phyloP scores from a whole-genome alignment of 805 yeast genomes.

The Schizosaccharomyces pombe region DNA sequence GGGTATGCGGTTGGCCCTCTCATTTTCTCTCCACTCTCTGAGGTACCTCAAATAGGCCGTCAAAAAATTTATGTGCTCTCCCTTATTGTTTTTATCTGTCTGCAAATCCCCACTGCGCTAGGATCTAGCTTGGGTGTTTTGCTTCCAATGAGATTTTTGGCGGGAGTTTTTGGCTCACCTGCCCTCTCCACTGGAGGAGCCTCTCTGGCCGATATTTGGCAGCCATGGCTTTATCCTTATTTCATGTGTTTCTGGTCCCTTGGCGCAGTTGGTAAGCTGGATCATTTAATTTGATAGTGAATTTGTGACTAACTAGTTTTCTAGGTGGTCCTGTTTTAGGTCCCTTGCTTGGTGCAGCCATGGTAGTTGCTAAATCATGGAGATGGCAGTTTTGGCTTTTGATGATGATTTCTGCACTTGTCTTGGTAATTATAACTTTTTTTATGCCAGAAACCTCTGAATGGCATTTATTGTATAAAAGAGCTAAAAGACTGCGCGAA shows the following conservation, averaged over 20 bases:
- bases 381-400: conserved; percentile 17
- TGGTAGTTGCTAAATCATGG: conserved; percentile 28
- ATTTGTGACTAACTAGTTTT: background rate
- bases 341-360: conserved; percentile 31
- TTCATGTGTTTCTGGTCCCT: conserved; percentile 30
- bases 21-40: conserved; percentile 35
- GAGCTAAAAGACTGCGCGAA: conserved; percentile 26
- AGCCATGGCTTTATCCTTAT: conserved; percentile 22
- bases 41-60: conserved; percentile 30
- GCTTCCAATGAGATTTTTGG: conserved; percentile 26
- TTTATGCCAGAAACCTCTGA: conserved; percentile 30
- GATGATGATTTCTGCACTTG: conserved; percentile 19
- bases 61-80: conserved; percentile 26
- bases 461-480: conserved; percentile 24
- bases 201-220: conserved; percentile 26
- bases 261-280: conserved; percentile 20
- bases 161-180: conserved; percentile 35
- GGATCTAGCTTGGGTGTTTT: conserved; percentile 27
- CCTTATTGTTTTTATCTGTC: conserved; percentile 22
- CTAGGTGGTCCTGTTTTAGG: conserved; percentile 28
- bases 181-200: conserved; percentile 38
- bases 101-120: conserved; percentile 34
- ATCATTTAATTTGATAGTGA: too few species aligned
- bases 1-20: conserved; percentile 43
- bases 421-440: conserved; percentile 18